Base-by-base conservation (phyloP, 345 rosid genomes). In the Euphorbia peplus region DNA sequence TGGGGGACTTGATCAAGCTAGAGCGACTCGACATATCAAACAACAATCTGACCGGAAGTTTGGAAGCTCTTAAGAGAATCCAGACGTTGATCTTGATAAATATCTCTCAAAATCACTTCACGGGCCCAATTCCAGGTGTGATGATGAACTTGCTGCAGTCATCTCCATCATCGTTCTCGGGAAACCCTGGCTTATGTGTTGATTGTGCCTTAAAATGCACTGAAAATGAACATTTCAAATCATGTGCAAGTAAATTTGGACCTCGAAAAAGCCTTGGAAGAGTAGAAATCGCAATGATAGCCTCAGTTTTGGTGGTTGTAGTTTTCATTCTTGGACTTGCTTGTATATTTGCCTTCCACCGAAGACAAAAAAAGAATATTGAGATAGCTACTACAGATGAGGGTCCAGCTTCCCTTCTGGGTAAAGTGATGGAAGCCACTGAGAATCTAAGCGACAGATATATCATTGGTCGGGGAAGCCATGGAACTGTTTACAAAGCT, bases 401-500 rank as follows among this genome's bases (percentile, higher is more conserved):
- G 64, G 88, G 88, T 0, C 72, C 82, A 4, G 71, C 90, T 57
- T 67, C 83, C 26, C 81, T 88, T 21, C 83, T 88, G 16, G 76
- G 63, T 56, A 64, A 86, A 77, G 87, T 85, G 68, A 82, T 86
- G 67, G 79, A 78, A 72, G 98, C 91, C 32, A 88, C 93, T 0
- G 93, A 84, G 63, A 89, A 91, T 65, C 88, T 91, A 12, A 72
- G 75, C 29, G 93, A 84, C 42, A 83, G 62, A 63, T 81, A 83
- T 52, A 78, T 86, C 71, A 79, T 91, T 9, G 97, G 96, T 28
- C 86, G 78, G 74, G 98, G 96, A 70, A 86, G 84, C 22, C 98
- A 92, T 46, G 98, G 98, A 64, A 77, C 80, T 41, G 90, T 92
- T 11, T 92, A 82, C 64, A 90, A 81, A 80, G 96, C 86, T 28